These are phyloP conservation scores for Crataegus laevigata DNA, from an alignment of 306 rosid species.

Conservation along the genomic window DNA sequence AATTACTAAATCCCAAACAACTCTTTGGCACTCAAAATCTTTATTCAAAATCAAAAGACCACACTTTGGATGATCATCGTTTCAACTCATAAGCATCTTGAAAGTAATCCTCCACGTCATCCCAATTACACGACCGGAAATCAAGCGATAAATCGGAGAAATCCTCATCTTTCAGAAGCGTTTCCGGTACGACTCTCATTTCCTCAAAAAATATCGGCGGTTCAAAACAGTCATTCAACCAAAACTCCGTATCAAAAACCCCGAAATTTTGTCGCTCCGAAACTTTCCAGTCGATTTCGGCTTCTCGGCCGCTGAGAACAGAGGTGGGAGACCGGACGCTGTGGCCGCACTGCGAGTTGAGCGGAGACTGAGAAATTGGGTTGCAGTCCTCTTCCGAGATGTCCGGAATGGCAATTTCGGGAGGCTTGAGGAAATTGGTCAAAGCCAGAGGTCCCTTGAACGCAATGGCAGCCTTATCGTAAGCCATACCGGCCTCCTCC, in stretches of 20 bases:
- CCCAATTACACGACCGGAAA: constrained; percentile 63
- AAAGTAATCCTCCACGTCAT: constrained; percentile 50
- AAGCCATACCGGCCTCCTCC: constrained; percentile 54
- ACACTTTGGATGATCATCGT: not conserved
- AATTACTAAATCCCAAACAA: not conserved
- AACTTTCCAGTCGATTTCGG: not conserved
- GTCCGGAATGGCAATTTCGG: not conserved
- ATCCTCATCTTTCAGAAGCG: constrained; percentile 1
- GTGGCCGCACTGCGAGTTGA: not conserved
- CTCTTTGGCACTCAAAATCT: not conserved
- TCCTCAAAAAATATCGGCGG: constrained; percentile 20
- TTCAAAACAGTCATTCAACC: not conserved
- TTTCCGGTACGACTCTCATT: constrained; percentile 2
- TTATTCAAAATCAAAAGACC: not conserved
- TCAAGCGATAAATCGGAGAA: constrained; percentile 26
- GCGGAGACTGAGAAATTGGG: not conserved
- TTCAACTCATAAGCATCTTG: constrained; percentile 15
- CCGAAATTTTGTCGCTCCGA: constrained; percentile 8
- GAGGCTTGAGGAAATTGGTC: constrained; percentile 34
- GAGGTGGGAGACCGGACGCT: constrained; percentile 33
- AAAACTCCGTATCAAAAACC: not conserved
- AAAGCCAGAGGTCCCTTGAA: constrained; percentile 43
- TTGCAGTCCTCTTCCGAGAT: not conserved
- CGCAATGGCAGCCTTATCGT: constrained; percentile 51
- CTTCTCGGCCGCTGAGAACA: constrained; percentile 19